Percentiles rank a stretch among this genome's conserved stretches.
Evolutionary conservation across 768 basidiomycete species (phyloP).

Genomic region (Hygrocybe coccinea): DNA sequence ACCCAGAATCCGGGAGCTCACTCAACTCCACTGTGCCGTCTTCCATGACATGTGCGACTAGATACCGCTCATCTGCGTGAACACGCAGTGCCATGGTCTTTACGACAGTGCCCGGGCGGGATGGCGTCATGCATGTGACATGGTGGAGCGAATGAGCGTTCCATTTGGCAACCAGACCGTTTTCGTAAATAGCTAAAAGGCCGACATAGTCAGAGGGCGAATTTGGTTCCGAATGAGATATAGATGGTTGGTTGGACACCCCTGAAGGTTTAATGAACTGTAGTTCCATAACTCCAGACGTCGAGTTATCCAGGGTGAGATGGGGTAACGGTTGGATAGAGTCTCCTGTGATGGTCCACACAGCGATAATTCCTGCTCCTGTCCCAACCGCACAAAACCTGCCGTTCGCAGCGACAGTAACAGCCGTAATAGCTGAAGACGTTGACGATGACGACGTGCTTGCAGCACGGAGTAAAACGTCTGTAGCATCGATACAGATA

Average conservation of each 20-base stretch:
- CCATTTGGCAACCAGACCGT: slow-evolving; percentile 57
- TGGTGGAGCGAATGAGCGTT: slow-evolving; percentile 31
- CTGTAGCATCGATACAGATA: slow-evolving; percentile 46
- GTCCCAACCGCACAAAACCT: slow-evolving; percentile 69
- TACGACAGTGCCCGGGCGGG: slow-evolving; percentile 39
- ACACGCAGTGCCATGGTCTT: slow-evolving; percentile 49
- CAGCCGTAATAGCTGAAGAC: slow-evolving; percentile 49
- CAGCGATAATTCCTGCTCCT: slow-evolving; percentile 54
- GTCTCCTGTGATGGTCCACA: slow-evolving; percentile 53
- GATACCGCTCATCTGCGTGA: slow-evolving; percentile 39
- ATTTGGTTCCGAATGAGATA: slow-evolving; percentile 25
- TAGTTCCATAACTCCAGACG: slow-evolving; percentile 51
- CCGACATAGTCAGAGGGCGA: slow-evolving; percentile 28
- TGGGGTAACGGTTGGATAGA: slow-evolving; percentile 36
- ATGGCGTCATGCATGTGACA: slow-evolving; percentile 40
- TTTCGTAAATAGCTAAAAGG: slow-evolving; percentile 53
- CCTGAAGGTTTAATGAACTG: slow-evolving; percentile 34
- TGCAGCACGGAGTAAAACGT: slow-evolving; percentile 46
- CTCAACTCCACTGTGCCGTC: slow-evolving; percentile 65
- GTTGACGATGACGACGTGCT: slow-evolving; percentile 47
- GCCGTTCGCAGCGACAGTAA: slow-evolving; percentile 61
- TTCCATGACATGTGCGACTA: slow-evolving; percentile 57
- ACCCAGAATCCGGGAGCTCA: slow-evolving; percentile 45
- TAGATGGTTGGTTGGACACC: neutral
- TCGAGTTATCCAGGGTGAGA: slow-evolving; percentile 38